These are phyloP conservation scores for Euphrasia arctica DNA, from an alignment of 305 asterid genomes.

Conservation along the genomic window DNA sequence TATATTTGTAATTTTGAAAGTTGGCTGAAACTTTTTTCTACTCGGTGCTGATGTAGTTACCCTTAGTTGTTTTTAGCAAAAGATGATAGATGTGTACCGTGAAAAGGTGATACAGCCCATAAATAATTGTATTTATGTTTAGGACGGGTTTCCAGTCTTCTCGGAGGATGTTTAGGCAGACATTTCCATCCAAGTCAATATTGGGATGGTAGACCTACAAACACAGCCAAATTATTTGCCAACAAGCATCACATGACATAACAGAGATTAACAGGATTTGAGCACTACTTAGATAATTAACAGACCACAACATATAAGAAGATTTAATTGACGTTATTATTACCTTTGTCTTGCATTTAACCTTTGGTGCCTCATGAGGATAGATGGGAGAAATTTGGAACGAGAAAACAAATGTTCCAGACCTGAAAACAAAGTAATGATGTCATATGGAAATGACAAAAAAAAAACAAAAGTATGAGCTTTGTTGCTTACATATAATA, in stretches of 20 bases:
- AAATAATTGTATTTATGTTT: slow-evolving; percentile 79
- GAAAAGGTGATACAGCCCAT: slow-evolving; percentile 86
- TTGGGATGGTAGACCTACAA: slow-evolving; percentile 97
- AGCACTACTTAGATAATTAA: slow-evolving; percentile 7
- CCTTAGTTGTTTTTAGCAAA: neutral
- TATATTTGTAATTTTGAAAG: too few species aligned
- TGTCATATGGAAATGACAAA: slow-evolving; percentile 19
- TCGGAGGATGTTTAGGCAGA: slow-evolving; percentile 95
- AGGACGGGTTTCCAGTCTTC: slow-evolving; percentile 99
- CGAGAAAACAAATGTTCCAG: slow-evolving; percentile 77
- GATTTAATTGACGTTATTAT: slow-evolving; percentile 5
- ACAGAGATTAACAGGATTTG: neutral
- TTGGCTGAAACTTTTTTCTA: too few species aligned
- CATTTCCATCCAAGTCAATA: slow-evolving; percentile 95
- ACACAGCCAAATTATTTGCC: slow-evolving; percentile 4
- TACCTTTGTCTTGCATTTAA: slow-evolving; percentile 99
- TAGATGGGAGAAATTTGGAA: slow-evolving; percentile 85
- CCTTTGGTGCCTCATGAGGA: slow-evolving; percentile 97
- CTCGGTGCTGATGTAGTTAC: neutral
- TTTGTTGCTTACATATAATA: slow-evolving; percentile 63
- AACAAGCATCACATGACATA: slow-evolving; percentile 16
- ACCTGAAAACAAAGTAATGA: slow-evolving; percentile 41
- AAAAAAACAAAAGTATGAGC: slow-evolving; percentile 3
- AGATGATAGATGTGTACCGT: slow-evolving; percentile 45
- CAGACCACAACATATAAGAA: neutral